Evolutionary conservation across 2,329 filamentous ascomycete species (phyloP).

Genomic region (Spiromastix sp.): DNA sequence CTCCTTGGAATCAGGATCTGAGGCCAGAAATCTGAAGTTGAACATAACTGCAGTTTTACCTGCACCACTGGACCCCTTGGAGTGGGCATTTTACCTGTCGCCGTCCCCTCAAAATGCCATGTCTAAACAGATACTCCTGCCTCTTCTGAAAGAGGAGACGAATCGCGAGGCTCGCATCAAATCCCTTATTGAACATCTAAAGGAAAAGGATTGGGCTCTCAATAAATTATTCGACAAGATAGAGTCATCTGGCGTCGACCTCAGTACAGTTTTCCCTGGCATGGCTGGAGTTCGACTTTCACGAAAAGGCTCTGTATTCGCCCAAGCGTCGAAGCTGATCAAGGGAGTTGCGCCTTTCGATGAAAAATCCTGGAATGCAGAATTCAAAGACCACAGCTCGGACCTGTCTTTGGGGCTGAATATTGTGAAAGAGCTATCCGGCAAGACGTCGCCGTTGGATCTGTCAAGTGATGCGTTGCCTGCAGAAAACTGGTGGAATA

Average conservation of each 20-base stretch:
- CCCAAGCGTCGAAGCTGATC: conserved; percentile 44
- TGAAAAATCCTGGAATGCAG: conserved; percentile 34
- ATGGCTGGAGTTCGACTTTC: conserved; percentile 36
- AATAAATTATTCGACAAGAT: conserved; percentile 49
- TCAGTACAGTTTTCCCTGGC: conserved; percentile 48
- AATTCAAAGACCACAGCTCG: conserved; percentile 13
- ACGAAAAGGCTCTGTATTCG: conserved; percentile 35
- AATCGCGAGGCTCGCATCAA: conserved; percentile 38
- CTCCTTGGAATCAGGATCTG: conserved; percentile 19
- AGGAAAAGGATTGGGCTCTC: conserved; percentile 50
- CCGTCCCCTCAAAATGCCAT: conserved; percentile 31
- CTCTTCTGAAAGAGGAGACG: conserved; percentile 41
- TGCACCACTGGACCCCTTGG: conserved; percentile 40
- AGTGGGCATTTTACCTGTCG: conserved; percentile 42
- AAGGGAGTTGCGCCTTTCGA: conserved; percentile 47
- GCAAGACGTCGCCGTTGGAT: background rate
- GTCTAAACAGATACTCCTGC: conserved; percentile 42
- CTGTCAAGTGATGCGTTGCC: background rate
- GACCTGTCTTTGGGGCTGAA: conserved; percentile 16
- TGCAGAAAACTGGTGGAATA: conserved; percentile 4
- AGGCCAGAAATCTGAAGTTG: conserved; percentile 32
- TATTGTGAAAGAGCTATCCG: conserved; percentile 17
- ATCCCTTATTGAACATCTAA: conserved; percentile 39
- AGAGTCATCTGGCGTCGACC: conserved; percentile 44
- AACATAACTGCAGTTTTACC: conserved; percentile 41